Base-by-base conservation (phyloP, 495 filamentous ascomycete species). In the Podospora didyma region DNA sequence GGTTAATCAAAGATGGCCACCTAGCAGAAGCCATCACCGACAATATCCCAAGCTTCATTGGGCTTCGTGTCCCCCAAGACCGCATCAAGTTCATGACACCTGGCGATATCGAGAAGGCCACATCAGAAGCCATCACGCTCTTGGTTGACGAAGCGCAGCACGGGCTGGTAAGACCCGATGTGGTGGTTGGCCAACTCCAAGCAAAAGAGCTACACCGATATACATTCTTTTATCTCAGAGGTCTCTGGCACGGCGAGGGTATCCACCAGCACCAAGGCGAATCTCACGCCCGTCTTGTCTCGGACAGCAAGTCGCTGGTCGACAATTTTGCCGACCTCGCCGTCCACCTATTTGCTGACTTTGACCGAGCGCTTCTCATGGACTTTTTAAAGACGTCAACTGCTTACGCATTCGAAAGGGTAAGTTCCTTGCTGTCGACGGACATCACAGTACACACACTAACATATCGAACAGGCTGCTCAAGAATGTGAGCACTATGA, bases 111-210 rank as follows among this genome's bases (percentile, higher is more conserved):
- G 88, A 92, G 64, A 82, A 87, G 59, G 72, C 84, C 4, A 91
- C 89, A 4, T 78, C 82, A 2, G 93, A 97, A 66, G 85, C 92
- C 7, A 89, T 96, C 51, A 81, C 80, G 12, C 79, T 97, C 19
- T 86, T 98, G 19, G 92, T 93, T n/a, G 82, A 89, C 26, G 94
- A 96, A 71, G 91, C 92, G 9, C 85, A 89, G 51, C 88, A 91
- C 46, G 94, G 94, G 1, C 86, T 93, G 42, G 88, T 98, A 16
- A 85, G 78, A 11, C 89, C 92, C 0, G 79, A 86, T 2, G 78
- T 82, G 0, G 91, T 97, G 5, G 86, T 97, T 34, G 60, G 73
- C 2, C 93, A 97, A 60, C 79, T 98, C 2, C 71, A 79, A 54
- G 61, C 69, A 54, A 79, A 75, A 52, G 65, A 79, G 23, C 64